phyloP scores from a whole-genome alignment of 495 filamentous ascomycete species.

The Tuber indicum region DNA sequence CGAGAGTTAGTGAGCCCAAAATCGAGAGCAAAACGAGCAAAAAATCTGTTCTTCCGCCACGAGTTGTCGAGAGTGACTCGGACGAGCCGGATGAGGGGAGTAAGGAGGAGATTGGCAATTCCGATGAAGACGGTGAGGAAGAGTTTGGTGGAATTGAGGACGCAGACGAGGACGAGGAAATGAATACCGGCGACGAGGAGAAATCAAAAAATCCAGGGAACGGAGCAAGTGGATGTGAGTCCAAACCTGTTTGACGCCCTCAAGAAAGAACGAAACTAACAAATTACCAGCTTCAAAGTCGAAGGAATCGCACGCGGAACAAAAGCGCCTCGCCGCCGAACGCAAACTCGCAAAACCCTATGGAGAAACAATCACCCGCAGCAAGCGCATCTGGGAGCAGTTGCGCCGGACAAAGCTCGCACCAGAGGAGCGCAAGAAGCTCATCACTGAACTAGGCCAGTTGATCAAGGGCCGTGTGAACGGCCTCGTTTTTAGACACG shows the following conservation, averaged over 20 bases:
- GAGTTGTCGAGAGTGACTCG: not conserved
- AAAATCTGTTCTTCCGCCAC: not conserved
- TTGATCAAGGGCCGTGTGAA: conserved; percentile 85
- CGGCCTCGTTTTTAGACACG: conserved; percentile 97
- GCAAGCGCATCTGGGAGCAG: conserved; percentile 95
- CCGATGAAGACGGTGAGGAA: conserved; percentile 17
- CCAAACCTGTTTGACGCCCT: not conserved
- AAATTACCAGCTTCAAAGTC: conserved; percentile 48
- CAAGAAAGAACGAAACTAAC: conserved; percentile 16
- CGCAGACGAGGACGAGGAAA: conserved; percentile 21
- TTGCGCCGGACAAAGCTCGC: conserved; percentile 85
- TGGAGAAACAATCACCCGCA: conserved; percentile 76
- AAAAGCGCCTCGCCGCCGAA: conserved; percentile 78
- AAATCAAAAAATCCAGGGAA: conserved; percentile 5
- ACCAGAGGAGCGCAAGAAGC: conserved; percentile 71
- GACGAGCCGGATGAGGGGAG: not conserved
- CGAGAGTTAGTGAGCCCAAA: conserved; percentile 27
- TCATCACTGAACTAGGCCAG: conserved; percentile 80
- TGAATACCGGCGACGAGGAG: conserved; percentile 12
- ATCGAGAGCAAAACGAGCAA: conserved; percentile 17
- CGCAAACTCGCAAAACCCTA: conserved; percentile 89
- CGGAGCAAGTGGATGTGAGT: conserved; percentile 27
- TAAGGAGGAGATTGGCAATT: conserved; percentile 9
- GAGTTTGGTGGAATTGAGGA: conserved; percentile 21
- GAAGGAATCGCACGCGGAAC: conserved; percentile 82